Percentiles rank a stretch among this genome's conserved stretches.
Evolutionary conservation across 2,329 filamentous ascomycete genomes (phyloP).

Genomic region (Pyrenophora seminiperda): DNA sequence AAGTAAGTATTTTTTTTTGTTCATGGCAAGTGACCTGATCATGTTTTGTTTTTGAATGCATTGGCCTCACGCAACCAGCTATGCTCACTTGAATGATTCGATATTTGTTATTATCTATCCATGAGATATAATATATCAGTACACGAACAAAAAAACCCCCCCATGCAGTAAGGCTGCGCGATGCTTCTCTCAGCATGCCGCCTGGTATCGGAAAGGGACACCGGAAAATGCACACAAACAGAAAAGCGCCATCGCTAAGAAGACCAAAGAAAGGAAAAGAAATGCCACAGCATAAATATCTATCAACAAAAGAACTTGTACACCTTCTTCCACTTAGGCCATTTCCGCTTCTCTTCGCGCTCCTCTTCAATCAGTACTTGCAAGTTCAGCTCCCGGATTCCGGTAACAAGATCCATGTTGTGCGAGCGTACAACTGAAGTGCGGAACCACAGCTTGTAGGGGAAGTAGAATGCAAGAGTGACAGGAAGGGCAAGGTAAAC

Average conservation of each 20-base stretch:
- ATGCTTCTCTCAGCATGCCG: slow-evolving; percentile 31
- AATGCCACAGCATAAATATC: background rate
- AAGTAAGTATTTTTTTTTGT: no score
- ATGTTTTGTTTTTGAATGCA: no score
- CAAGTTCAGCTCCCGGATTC: slow-evolving; percentile 82
- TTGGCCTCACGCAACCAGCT: no score
- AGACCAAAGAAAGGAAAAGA: background rate
- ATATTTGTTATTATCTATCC: slow-evolving; percentile 6
- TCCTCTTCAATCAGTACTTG: slow-evolving; percentile 80
- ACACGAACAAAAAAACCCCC: slow-evolving; percentile 9
- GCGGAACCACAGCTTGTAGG: slow-evolving; percentile 75
- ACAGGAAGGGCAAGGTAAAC: slow-evolving; percentile 73
- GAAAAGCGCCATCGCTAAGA: slow-evolving; percentile 17
- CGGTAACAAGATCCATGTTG: slow-evolving; percentile 87
- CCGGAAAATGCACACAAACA: slow-evolving; percentile 7
- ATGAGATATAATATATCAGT: slow-evolving; percentile 5
- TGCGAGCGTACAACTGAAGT: slow-evolving; percentile 69
- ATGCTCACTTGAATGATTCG: no score
- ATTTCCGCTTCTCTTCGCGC: slow-evolving; percentile 67
- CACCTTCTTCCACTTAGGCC: slow-evolving; percentile 56
- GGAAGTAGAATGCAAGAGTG: slow-evolving; percentile 69
- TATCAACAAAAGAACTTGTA: slow-evolving; percentile 56
- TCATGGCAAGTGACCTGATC: no score
- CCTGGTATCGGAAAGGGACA: slow-evolving; percentile 39
- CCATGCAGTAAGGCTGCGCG: slow-evolving; percentile 35